A percentile compares a stretch with the other conserved stretches of the same genome.
Evolutionary conservation across 768 basidiomycete genomes (phyloP).

Genomic region (Lactifluus subvellereus): DNA sequence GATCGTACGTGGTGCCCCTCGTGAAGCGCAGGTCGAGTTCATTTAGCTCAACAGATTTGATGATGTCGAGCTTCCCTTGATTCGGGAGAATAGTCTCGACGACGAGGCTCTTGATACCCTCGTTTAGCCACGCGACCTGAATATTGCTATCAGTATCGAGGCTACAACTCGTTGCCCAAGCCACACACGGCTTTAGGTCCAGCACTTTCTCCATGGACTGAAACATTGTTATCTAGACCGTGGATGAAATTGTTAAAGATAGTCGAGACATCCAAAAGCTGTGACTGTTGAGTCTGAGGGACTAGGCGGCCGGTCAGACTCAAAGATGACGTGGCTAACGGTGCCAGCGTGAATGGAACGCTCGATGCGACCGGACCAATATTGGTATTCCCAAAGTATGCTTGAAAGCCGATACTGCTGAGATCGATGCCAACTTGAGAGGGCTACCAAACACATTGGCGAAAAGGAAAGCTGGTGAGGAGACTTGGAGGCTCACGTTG

Average conservation of each 20-base stretch:
- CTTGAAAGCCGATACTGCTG: slow-evolving; percentile 55
- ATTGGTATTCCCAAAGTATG: slow-evolving; percentile 45
- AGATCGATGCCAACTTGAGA: slow-evolving; percentile 70
- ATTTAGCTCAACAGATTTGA: slow-evolving; percentile 57
- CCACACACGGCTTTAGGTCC: slow-evolving; percentile 48
- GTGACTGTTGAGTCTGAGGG: slow-evolving; percentile 48
- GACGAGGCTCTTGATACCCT: slow-evolving; percentile 57
- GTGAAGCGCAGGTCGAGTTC: slow-evolving; percentile 57
- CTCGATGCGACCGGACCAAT: slow-evolving; percentile 54
- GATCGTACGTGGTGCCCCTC: slow-evolving; percentile 48
- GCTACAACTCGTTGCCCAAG: neutral
- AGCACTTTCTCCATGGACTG: slow-evolving; percentile 54
- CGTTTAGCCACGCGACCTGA: slow-evolving; percentile 67
- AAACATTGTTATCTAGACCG: slow-evolving; percentile 54
- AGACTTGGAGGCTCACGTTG: slow-evolving; percentile 42
- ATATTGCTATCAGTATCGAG: slow-evolving; percentile 10
- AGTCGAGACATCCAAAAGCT: slow-evolving; percentile 51
- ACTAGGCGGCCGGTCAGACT: slow-evolving; percentile 58
- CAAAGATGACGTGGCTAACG: slow-evolving; percentile 46
- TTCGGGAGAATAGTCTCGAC: slow-evolving; percentile 58
- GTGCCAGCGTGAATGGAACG: slow-evolving; percentile 47
- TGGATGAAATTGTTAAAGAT: slow-evolving; percentile 72
- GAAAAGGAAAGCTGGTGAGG: neutral
- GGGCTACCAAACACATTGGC: slow-evolving; percentile 39
- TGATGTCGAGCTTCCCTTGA: slow-evolving; percentile 53